These are phyloP conservation scores for Nephelium lappaceum DNA, from an alignment of 345 rosid genomes.

Conservation along the genomic window DNA sequence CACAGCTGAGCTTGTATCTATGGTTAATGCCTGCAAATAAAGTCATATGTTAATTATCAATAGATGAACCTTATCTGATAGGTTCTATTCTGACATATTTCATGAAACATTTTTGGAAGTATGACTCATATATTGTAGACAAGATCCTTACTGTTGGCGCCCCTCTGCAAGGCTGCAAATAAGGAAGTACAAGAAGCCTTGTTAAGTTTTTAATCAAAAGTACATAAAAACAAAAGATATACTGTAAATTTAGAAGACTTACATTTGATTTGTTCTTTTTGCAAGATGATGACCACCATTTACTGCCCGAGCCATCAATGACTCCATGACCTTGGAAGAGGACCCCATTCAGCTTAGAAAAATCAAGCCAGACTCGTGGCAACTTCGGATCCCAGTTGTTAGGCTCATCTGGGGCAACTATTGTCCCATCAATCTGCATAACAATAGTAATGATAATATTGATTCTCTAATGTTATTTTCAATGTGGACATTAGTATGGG, in stretches of 20 bases:
- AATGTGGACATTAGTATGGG: background rate
- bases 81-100: conserved; percentile 1
- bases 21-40: conserved; percentile 79
- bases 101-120: conserved; percentile 17
- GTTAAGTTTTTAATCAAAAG: conserved; percentile 28
- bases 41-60: conserved; percentile 24
- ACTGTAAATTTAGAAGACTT: conserved; percentile 27
- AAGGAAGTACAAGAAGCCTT: conserved; percentile 18
- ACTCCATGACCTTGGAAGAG: conserved; percentile 84
- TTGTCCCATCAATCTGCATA: conserved; percentile 88
- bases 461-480: background rate
- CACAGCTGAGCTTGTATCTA: conserved; percentile 82
- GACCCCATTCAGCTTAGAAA: conserved; percentile 72
- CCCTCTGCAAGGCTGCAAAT: conserved; percentile 84
- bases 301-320: conserved; percentile 95
- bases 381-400: conserved; percentile 76
- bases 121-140: conserved; percentile 14
- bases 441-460: background rate
- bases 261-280: conserved; percentile 89
- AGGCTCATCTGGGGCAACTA: conserved; percentile 93
- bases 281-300: conserved; percentile 99
- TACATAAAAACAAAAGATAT: conserved; percentile 8
- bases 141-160: conserved; percentile 75
- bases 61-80: background rate
- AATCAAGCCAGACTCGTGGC: conserved; percentile 80